Base-by-base conservation (phyloP, 352 stramenopile species). In the Globisporangium nunn region DNA sequence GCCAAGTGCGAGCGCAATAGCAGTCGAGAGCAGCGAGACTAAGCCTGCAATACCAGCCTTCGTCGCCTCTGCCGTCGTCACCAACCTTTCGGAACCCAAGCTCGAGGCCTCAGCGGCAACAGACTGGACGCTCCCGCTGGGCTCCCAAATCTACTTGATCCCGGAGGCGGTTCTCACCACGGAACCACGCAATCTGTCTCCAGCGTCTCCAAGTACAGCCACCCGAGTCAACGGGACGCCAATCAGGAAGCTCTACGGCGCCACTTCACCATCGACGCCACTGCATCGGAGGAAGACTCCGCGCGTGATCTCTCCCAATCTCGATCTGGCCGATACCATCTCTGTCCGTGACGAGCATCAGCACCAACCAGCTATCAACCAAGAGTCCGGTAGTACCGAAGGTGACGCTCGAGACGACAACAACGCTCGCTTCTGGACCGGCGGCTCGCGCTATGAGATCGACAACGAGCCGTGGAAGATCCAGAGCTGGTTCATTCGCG, bases 401-500 rank as follows among this genome's bases (percentile, higher is more conserved):
- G 46, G 14, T 12, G 41, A 48, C n/a, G 56, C 47, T 0, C 41
- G 50, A 10, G 56, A 47, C 33, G 17, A 31, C 6, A 39, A 58
- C n/a, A 39, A 54, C n/a, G 44, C 23, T 7, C 50, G n/a, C 31
- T 58, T 54, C 30, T 59, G 58, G 58, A 50, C 30, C 1, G 71
- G 71, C 6, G 71, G 67, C 12, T 78, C 69, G 43, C 60, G 64
- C 37, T 66, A 75, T 15, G 56, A 78, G 33, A 52, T 78, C 37
- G 66, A 67, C 53, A 56, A 54, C 50, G 63, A 73, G 47, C 74
- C 74, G 12, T 84, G 74, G 74, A 73, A 55, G 50, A 81, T 84
- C 33, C 50, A 74, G 18, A 63, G 63, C 45, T 84, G 74, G 74
- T 54, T 84, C 15, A 56, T 71, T 44, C 39, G 69, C 30, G 74